Conservation (phyloP, 2,329 filamentous ascomycete genomes). For the Lachnellula suecica region DNA sequence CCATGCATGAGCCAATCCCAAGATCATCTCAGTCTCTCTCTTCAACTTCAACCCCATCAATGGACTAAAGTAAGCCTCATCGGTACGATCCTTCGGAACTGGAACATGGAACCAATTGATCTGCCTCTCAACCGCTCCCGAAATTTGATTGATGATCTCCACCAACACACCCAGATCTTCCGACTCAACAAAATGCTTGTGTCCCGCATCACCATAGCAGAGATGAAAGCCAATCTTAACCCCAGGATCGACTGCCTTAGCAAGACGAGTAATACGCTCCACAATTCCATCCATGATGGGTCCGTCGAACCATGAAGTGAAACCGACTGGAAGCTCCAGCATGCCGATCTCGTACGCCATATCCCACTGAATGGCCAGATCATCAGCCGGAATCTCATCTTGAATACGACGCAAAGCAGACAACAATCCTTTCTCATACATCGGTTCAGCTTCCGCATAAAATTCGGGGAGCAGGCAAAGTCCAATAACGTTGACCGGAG, state of each 20-base stretch:
- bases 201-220: slow-evolving; percentile 46
- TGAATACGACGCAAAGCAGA: slow-evolving; percentile 27
- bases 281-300: slow-evolving; percentile 34
- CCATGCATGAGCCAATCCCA: slow-evolving; percentile 40
- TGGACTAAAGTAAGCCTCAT: slow-evolving; percentile 39
- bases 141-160: slow-evolving; percentile 36
- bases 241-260: slow-evolving; percentile 32
- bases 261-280: slow-evolving; percentile 33
- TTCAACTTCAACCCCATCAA: slow-evolving; percentile 35
- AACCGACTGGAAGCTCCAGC: slow-evolving; percentile 23
- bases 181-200: slow-evolving; percentile 45
- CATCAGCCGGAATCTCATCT: slow-evolving; percentile 27
- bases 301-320: slow-evolving; percentile 31
- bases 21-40: slow-evolving; percentile 35
- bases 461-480: slow-evolving; percentile 20
- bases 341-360: slow-evolving; percentile 24
- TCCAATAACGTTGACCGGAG: slow-evolving; percentile 25
- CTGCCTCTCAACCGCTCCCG: slow-evolving; percentile 25
- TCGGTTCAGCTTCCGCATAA: slow-evolving; percentile 26
- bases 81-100: slow-evolving; percentile 38
- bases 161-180: slow-evolving; percentile 31
- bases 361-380: slow-evolving; percentile 36
- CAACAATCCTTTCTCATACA: slow-evolving; percentile 30
- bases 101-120: slow-evolving; percentile 45
- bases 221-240: slow-evolving; percentile 45